These are phyloP conservation scores for Saccharomycopsis selenospora DNA, from an alignment of 805 yeast genomes.

Conservation along the genomic window DNA sequence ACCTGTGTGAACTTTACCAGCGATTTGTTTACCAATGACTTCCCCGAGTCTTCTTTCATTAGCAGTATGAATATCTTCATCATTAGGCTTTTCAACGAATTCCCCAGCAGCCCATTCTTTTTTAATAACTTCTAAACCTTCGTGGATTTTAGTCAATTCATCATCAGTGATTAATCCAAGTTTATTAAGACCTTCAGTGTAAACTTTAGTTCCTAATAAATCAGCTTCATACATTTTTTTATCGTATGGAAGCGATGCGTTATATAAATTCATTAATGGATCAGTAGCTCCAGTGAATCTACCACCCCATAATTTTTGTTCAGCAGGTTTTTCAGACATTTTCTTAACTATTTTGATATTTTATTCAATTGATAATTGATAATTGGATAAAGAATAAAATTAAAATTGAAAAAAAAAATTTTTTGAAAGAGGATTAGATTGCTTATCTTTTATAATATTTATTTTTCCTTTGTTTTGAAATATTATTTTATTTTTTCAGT, in stretches of 20 bases:
- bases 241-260: conserved; percentile 95
- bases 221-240: conserved; percentile 92
- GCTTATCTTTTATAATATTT: too few species aligned
- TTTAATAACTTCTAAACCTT: conserved; percentile 65
- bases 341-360: too few species aligned
- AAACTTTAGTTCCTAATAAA: conserved; percentile 87
- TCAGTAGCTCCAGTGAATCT: conserved; percentile 96
- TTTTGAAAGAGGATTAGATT: too few species aligned
- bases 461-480: too few species aligned
- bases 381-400: too few species aligned
- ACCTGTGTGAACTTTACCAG: conserved; percentile 99
- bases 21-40: conserved; percentile 83
- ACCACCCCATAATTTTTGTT: conserved; percentile 87
- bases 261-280: conserved; percentile 95
- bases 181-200: conserved; percentile 79
- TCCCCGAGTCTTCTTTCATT: conserved; percentile 97
- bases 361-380: too few species aligned
- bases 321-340: conserved; percentile 9
- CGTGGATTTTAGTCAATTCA: conserved; percentile 75
- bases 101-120: conserved; percentile 71
- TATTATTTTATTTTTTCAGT: too few species aligned
- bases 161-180: conserved; percentile 64
- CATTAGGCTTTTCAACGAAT: conserved; percentile 77
- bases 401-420: too few species aligned
- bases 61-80: conserved; percentile 98